A percentile compares a stretch with the other conserved stretches of the same genome.
These are phyloP conservation scores for Phoma sp. DNA, from an alignment of 2,329 filamentous ascomycete species.

Conservation along the genomic window DNA sequence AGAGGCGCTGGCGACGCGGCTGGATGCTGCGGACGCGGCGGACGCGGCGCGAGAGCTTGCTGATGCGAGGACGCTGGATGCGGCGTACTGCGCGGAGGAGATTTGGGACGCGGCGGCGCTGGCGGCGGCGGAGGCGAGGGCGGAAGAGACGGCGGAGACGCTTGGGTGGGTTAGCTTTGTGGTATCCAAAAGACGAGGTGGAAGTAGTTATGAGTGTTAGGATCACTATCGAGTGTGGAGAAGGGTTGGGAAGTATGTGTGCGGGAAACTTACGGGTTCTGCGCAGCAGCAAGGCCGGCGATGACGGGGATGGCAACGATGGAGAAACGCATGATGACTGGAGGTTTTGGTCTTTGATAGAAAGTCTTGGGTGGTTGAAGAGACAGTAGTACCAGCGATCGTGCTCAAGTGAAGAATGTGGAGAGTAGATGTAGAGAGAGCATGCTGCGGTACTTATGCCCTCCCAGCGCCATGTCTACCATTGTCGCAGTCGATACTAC, in stretches of 20 bases:
- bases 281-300: conserved; percentile 12
- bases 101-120: background rate
- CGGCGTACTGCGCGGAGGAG: background rate
- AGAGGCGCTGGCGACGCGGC: background rate
- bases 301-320: conserved; percentile 6
- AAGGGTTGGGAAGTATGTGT: too few relatives aligned
- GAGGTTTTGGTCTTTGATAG: too few relatives aligned
- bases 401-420: too few relatives aligned
- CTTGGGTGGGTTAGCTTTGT: background rate
- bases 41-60: conserved; percentile 7
- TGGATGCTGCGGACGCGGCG: conserved; percentile 2
- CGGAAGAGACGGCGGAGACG: conserved; percentile 2
- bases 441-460: too few relatives aligned
- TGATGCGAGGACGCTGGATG: conserved; percentile 1
- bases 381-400: too few relatives aligned
- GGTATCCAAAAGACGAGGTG: too few relatives aligned
- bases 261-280: conserved; percentile 10
- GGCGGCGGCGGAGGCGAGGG: background rate
- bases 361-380: too few relatives aligned
- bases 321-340: conserved; percentile 22
- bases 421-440: too few relatives aligned
- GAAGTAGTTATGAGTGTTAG: too few relatives aligned
- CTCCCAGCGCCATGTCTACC: too few relatives aligned
- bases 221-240: too few relatives aligned
- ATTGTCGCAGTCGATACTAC: too few relatives aligned